Conservation (phyloP, 306 rosid species). For the Chamaecrista fasciculata region DNA sequence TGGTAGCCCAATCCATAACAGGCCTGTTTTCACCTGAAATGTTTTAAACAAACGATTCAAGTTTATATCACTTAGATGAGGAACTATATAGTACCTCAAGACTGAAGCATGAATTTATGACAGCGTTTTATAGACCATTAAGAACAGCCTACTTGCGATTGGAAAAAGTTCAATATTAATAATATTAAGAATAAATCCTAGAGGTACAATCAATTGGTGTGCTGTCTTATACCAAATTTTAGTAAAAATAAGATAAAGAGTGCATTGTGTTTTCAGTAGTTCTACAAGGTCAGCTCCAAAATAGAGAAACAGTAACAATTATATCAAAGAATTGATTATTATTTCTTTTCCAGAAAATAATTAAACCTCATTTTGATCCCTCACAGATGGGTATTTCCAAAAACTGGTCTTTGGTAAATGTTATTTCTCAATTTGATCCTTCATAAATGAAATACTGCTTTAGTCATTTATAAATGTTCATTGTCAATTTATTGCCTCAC, state of each 20-base stretch:
- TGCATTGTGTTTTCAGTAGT: not conserved
- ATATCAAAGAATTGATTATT: not conserved
- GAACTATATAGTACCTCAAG: not conserved
- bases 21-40: slow-evolving; percentile 56
- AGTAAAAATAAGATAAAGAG: not conserved
- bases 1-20: slow-evolving; percentile 75
- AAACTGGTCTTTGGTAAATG: too few species aligned
- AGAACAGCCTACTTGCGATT: slow-evolving; percentile 4
- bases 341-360: not conserved
- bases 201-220: not conserved
- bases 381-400: too few species aligned
- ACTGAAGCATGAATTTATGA: slow-evolving; percentile 16
- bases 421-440: too few species aligned
- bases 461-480: too few species aligned
- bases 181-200: not conserved
- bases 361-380: too few species aligned
- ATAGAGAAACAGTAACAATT: not conserved
- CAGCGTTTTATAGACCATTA: slow-evolving; percentile 4
- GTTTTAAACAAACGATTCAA: slow-evolving; percentile 13
- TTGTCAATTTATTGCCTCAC: too few species aligned
- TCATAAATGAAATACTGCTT: not conserved
- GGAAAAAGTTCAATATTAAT: not conserved
- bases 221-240: not conserved
- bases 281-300: not conserved
- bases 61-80: slow-evolving; percentile 16